phyloP scores from a whole-genome alignment of 1,139 yeast species.

The Candida mesenterica region DNA sequence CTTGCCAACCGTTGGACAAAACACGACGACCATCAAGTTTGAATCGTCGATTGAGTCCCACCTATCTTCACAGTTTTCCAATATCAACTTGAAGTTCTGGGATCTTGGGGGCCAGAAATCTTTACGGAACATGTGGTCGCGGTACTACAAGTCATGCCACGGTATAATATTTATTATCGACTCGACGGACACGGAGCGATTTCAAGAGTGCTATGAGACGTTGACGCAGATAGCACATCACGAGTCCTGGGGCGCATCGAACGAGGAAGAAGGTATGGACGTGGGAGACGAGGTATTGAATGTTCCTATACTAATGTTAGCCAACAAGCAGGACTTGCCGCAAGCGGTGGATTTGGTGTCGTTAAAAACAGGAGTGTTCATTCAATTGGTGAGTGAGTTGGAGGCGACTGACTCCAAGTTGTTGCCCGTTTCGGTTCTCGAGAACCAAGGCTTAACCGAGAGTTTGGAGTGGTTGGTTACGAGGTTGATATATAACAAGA shows the following conservation, averaged over 20 bases:
- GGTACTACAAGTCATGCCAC: conserved; percentile 82
- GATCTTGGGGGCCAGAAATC: conserved; percentile 94
- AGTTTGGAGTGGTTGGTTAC: conserved; percentile 87
- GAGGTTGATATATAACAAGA: conserved; percentile 73
- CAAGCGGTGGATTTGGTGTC: conserved; percentile 69
- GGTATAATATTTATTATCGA: conserved; percentile 92
- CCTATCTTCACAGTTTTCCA: conserved; percentile 38
- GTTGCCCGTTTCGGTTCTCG: conserved; percentile 83
- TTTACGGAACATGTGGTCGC: conserved; percentile 80
- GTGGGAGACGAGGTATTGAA: conserved; percentile 46
- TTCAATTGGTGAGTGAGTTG: conserved; percentile 71
- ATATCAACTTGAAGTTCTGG: conserved; percentile 77
- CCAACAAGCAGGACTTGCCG: conserved; percentile 90
- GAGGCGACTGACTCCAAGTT: conserved; percentile 91
- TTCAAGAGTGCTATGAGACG: conserved; percentile 77
- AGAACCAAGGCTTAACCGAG: conserved; percentile 81
- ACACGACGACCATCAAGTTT: conserved; percentile 43
- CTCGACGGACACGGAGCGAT: conserved; percentile 78
- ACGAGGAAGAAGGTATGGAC: conserved; percentile 8
- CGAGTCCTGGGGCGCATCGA: conserved; percentile 31
- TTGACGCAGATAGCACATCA: conserved; percentile 47
- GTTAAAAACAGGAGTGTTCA: conserved; percentile 80
- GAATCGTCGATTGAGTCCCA: conserved; percentile 28
- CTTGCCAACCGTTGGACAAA: conserved; percentile 50
- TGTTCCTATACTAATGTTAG: conserved; percentile 89